Evolutionary conservation across 495 filamentous ascomycete genomes (phyloP), one percentile per base, ranked within the genome.

Genomic region (Opeltia flavorubescens): DNA sequence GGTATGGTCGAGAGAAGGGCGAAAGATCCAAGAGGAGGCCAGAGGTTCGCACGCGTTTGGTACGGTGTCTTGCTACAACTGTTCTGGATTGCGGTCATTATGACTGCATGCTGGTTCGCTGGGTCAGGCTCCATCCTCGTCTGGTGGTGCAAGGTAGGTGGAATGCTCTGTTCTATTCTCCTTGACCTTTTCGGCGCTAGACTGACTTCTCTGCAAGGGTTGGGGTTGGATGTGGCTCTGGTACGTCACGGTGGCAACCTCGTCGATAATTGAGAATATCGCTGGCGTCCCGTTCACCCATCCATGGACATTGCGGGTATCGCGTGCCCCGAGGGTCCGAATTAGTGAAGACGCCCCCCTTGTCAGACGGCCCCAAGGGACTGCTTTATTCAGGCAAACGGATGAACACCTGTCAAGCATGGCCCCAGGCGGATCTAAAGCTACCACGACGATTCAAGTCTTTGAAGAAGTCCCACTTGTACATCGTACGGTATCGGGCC

Each of bases 141-240:
- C 4, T 57, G 54, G 54, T 55, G 54, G 54, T 57, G 54, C 30
- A 40, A 44, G 23, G 54, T 56, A 54, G 48, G 54, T 27, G n/a
- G 13, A 30, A 13, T 7, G 7, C 30, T 13, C 27, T 9, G 12
- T 6, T n/a, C 25, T 15, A 18, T 24, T 36, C 15, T 5, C n/a
- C n/a, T n/a, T n/a, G n/a, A n/a, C n/a, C n/a, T n/a, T 20, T 36
- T 38, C 15, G 25, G 44, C 11, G 38, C 8, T 7, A 9, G 9
- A 41, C 11, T 8, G 9, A 11, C 21, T 41, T 8, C 9, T 11
- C 8, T 11, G 11, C 46, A 42, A 21, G 5, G 36, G 8, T 18
- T 40, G 47, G 41, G 42, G 47, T n/a, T 57, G 54, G 54, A 57
- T 55, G 48, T 52, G 27, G 21, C 46, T 55, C 31, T 57, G 54